Evolutionary conservation across 768 basidiomycete genomes (phyloP).

Genomic region (Crucibulum laeve): DNA sequence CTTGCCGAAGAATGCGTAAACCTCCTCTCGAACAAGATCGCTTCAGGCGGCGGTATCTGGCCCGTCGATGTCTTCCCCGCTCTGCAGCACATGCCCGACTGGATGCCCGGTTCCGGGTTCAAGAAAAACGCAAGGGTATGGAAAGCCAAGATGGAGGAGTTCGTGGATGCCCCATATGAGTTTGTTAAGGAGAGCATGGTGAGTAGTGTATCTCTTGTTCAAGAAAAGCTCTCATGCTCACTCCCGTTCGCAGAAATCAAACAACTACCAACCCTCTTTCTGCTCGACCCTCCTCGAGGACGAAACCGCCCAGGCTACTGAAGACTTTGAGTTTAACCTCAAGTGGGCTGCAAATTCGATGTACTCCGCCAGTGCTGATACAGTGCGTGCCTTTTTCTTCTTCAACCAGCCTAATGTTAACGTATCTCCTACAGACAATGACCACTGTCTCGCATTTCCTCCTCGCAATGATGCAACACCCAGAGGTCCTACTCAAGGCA

Average conservation of each 20-base stretch:
- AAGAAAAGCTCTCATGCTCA: slow-evolving; percentile 5
- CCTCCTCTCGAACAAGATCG: slow-evolving; percentile 35
- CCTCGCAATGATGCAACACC: slow-evolving; percentile 62
- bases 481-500: slow-evolving; percentile 19
- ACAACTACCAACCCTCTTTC: slow-evolving; percentile 33
- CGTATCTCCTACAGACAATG: slow-evolving; percentile 36
- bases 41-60: slow-evolving; percentile 45
- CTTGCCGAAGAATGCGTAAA: slow-evolving; percentile 40
- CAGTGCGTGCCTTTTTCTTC: slow-evolving; percentile 29
- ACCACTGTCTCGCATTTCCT: slow-evolving; percentile 57
- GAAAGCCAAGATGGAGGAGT: slow-evolving; percentile 62
- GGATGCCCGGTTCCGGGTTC: slow-evolving; percentile 69
- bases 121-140: slow-evolving; percentile 54
- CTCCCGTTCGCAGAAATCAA: slow-evolving; percentile 29
- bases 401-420: slow-evolving; percentile 3
- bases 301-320: slow-evolving; percentile 26
- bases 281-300: slow-evolving; percentile 55
- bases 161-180: slow-evolving; percentile 59
- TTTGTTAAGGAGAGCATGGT: slow-evolving; percentile 58
- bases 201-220: slow-evolving; percentile 14
- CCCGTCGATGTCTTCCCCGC: slow-evolving; percentile 40
- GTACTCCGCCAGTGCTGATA: slow-evolving; percentile 66
- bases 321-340: slow-evolving; percentile 59
- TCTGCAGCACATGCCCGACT: slow-evolving; percentile 56
- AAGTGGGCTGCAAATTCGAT: slow-evolving; percentile 85